phyloP scores from a whole-genome alignment of 495 filamentous ascomycete genomes.

The Immersiella caudata region DNA sequence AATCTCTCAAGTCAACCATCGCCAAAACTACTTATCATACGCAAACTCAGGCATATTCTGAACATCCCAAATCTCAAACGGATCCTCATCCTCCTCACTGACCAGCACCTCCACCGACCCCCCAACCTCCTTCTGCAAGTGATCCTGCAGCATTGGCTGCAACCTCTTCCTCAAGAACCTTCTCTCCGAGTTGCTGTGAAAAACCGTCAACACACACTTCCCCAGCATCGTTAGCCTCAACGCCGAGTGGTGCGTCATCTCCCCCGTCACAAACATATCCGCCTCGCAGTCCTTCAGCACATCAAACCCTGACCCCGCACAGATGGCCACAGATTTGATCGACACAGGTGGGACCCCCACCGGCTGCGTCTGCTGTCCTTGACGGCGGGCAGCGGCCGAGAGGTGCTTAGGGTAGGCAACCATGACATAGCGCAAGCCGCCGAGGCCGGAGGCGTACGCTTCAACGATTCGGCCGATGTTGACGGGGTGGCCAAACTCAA shows the following conservation, averaged over 20 bases:
- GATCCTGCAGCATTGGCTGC: slow-evolving; percentile 61
- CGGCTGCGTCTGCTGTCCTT: slow-evolving; percentile 4
- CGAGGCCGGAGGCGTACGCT: slow-evolving; percentile 40
- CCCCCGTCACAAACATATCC: slow-evolving; percentile 87
- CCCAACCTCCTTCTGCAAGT: slow-evolving; percentile 53
- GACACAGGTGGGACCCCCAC: slow-evolving; percentile 17
- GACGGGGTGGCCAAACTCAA: slow-evolving; percentile 63
- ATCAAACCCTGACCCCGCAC: slow-evolving; percentile 80
- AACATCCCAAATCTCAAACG: slow-evolving; percentile 53
- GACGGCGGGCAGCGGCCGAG: background rate
- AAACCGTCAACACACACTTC: slow-evolving; percentile 78
- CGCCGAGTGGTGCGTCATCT: slow-evolving; percentile 90
- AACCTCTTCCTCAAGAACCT: slow-evolving; percentile 75
- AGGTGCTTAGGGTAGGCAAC: slow-evolving; percentile 40
- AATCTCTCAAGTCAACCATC: background rate
- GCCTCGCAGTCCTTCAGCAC: slow-evolving; percentile 69
- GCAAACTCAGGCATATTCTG: slow-evolving; percentile 25
- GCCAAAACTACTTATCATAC: slow-evolving; percentile 12
- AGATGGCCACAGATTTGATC: slow-evolving; percentile 58
- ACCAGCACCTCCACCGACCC: slow-evolving; percentile 63
- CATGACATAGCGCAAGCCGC: slow-evolving; percentile 44
- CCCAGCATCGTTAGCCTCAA: slow-evolving; percentile 85
- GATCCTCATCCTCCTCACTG: slow-evolving; percentile 78
- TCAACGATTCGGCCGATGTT: slow-evolving; percentile 65
- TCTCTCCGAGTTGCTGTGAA: slow-evolving; percentile 90